Base-by-base conservation (phyloP, 768 basidiomycete species). In the Jaapia argillacea region DNA sequence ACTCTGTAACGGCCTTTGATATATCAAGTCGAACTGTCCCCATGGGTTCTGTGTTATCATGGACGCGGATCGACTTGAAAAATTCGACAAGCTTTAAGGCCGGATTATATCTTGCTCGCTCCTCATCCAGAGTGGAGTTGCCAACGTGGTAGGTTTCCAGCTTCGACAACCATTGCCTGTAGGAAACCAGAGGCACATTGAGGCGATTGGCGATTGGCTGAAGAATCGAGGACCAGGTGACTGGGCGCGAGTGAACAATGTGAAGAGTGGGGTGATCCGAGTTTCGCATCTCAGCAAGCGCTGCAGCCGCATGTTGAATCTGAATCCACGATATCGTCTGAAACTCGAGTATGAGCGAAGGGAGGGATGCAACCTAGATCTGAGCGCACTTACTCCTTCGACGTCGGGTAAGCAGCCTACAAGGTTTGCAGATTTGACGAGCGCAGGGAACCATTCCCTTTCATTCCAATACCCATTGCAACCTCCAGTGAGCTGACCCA, bases 151-250 rank as follows among this genome's bases (percentile, higher is more conserved):
- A 26, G 21, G 10, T 13, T 23, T 24, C 40, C n/a, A 21, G 12
- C 21, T 10, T 24, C 41, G 5, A n/a, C 21, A 62, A 47, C 63
- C 62, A 62, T 28, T 64, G 57, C 5, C 39, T 21, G 23, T 60
- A 64, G 6, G 60, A 53, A 1, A 62, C 58, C 14, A 61, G 43
- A 35, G 61, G 55, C 12, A 64, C 55, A 7, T 39, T 25, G 13
- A 64, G 50, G 10, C 26, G 36, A 1, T 46, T 14, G 13, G 63
- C 45, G 24, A 60, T 24, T 2, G 33, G 23, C n/a, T 33, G 16
- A 20, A 56, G 41, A 6, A 56, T 23, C 7, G 51, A 27, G 12
- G 37, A 40, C 59, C 59, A 62, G 4, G 48, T 38, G 24, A 57
- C 54, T 2, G 64, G 63, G 16, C 46, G 48, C 2, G 53, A 51